A percentile compares a stretch with the other conserved stretches of the same genome.
These are phyloP conservation scores for Aspergillus terreus DNA, from an alignment of 2,329 filamentous ascomycete species.

Conservation along the genomic window DNA sequence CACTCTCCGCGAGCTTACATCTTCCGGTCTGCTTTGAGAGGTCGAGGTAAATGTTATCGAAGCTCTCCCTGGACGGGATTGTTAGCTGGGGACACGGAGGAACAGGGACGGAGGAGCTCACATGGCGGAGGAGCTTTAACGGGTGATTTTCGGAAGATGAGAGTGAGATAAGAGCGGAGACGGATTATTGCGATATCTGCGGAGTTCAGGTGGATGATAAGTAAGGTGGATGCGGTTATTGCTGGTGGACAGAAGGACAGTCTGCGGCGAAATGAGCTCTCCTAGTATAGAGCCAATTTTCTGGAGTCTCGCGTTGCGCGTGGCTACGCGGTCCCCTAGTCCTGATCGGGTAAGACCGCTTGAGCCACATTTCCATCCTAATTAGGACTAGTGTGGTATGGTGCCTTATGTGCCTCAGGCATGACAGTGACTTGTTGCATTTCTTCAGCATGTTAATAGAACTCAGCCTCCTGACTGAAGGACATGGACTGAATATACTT, in stretches of 20 bases:
- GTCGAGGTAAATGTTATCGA: slow-evolving; percentile 95
- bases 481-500: neutral
- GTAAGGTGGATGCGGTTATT: neutral
- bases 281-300: slow-evolving; percentile 15
- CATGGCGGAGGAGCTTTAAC: slow-evolving; percentile 31
- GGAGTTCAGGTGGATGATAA: neutral
- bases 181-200: neutral
- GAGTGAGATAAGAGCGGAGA: neutral
- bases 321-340: slow-evolving; percentile 13
- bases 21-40: slow-evolving; percentile 88
- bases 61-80: slow-evolving; percentile 66
- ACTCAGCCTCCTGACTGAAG: neutral
- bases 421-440: neutral
- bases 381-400: slow-evolving; percentile 1
- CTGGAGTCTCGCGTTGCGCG: slow-evolving; percentile 23
- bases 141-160: neutral
- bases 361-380: slow-evolving; percentile 5
- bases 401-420: neutral
- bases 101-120: slow-evolving; percentile 16
- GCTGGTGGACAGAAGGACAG: neutral
- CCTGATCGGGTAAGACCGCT: neutral
- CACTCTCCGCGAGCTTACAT: slow-evolving; percentile 90
- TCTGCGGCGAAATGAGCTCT: slow-evolving; percentile 1
- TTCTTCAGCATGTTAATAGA: slow-evolving; percentile 4
- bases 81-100: slow-evolving; percentile 7